phyloP scores from a whole-genome alignment of 1,139 yeast species.

The Protomyces macrosporus region DNA sequence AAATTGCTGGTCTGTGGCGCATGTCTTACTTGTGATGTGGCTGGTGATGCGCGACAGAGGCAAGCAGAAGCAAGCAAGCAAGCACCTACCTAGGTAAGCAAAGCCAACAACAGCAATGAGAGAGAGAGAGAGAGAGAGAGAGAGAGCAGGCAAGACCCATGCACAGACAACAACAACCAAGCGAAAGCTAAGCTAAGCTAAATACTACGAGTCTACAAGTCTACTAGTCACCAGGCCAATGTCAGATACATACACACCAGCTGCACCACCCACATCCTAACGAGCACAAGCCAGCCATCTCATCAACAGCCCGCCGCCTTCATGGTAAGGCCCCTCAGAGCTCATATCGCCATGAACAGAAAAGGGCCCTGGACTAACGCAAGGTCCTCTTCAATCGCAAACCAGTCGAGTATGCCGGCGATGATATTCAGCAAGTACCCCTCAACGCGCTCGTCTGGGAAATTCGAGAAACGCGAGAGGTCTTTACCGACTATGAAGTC shows the following conservation, averaged over 20 bases:
- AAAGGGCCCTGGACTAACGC: not conserved
- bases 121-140: not conserved
- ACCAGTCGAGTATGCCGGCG: constrained; percentile 28
- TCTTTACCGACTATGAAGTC: constrained; percentile 53
- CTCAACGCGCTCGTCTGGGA: constrained; percentile 19
- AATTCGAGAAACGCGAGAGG: constrained; percentile 22
- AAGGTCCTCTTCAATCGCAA: constrained; percentile 33
- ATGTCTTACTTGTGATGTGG: too few species aligned
- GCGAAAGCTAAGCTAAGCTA: too few species aligned
- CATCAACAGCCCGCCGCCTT: not conserved
- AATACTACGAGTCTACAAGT: too few species aligned
- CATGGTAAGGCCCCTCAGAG: not conserved
- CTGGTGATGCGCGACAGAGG: too few species aligned
- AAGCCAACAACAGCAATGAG: not conserved
- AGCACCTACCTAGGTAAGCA: not conserved
- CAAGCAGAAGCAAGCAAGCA: too few species aligned
- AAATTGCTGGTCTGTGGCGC: too few species aligned
- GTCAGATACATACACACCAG: too few species aligned
- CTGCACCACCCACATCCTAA: too few species aligned
- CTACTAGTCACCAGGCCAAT: too few species aligned
- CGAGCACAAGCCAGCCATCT: too few species aligned
- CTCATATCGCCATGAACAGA: too few species aligned
- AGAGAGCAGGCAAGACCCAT: not conserved
- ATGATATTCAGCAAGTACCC: constrained; percentile 19
- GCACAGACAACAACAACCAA: too few species aligned